Conservation (phyloP, 1,139 yeast species). For the Yamadazyma spencermartinsiae region DNA sequence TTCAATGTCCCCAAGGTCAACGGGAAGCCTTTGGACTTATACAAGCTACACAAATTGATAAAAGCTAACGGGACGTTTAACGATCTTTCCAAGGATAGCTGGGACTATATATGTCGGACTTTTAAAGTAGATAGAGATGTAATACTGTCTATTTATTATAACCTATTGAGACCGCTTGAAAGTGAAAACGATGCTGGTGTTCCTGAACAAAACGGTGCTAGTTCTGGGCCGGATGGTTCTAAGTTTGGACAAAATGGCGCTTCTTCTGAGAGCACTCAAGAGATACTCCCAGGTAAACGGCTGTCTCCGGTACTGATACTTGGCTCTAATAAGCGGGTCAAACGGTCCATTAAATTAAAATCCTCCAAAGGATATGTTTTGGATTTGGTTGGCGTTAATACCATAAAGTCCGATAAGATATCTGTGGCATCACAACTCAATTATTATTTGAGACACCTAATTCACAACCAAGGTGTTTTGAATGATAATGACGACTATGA, state of each 20-base stretch:
- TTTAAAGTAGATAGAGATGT: slow-evolving; percentile 7
- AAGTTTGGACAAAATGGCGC: too few relatives aligned
- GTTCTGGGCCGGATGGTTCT: too few relatives aligned
- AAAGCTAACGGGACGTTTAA: slow-evolving; percentile 58
- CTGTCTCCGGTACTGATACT: not conserved
- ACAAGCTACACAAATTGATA: slow-evolving; percentile 51
- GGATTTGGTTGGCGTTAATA: slow-evolving; percentile 26
- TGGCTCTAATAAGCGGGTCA: slow-evolving; percentile 38
- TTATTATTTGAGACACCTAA: slow-evolving; percentile 22
- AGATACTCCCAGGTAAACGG: too few relatives aligned
- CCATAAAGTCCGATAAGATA: slow-evolving; percentile 20
- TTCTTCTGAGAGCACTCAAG: too few relatives aligned
- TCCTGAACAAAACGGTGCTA: too few relatives aligned
- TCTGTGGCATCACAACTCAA: slow-evolving; percentile 30
- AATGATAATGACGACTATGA: slow-evolving; percentile 35
- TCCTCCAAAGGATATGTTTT: slow-evolving; percentile 51
- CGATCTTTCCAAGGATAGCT: slow-evolving; percentile 54
- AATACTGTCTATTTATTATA: not conserved
- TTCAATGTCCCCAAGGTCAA: not conserved
- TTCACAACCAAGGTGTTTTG: slow-evolving; percentile 18
- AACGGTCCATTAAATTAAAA: slow-evolving; percentile 45
- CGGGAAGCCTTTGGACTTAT: slow-evolving; percentile 41
- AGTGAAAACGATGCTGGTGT: too few relatives aligned
- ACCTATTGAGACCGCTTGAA: too few relatives aligned
- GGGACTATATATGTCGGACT: slow-evolving; percentile 75